A percentile compares a stretch with the other conserved stretches of the same genome.
Evolutionary conservation across 257 asterid species (phyloP).

Genomic region (Nyctanthes arbortristis): DNA sequence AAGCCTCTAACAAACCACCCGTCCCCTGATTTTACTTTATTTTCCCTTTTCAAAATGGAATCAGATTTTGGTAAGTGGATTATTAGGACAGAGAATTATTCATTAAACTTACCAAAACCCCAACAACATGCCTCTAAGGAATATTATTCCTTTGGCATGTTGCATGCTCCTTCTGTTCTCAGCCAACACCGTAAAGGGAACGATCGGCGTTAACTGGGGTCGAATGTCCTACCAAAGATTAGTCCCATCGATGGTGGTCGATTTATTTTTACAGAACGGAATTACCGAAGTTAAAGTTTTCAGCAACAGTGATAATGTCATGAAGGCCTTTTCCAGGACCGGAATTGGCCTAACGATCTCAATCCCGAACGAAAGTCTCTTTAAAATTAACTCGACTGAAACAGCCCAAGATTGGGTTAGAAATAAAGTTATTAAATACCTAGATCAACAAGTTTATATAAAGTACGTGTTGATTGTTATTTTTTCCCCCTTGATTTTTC

Average conservation of each 20-base stretch:
- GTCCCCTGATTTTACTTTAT: not conserved
- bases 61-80: too few species aligned
- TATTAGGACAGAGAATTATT: not conserved
- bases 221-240: conserved; percentile 29
- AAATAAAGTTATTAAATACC: not conserved
- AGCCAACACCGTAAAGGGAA: not conserved
- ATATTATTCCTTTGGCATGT: not conserved
- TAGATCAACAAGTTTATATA: not conserved
- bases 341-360: conserved; percentile 17
- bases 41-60: not conserved
- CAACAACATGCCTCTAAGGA: not conserved
- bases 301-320: conserved; percentile 22
- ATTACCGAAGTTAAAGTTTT: conserved; percentile 23
- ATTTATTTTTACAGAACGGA: conserved; percentile 30
- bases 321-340: conserved; percentile 22
- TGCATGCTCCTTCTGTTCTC: not conserved
- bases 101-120: not conserved
- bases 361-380: not conserved
- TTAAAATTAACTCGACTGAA: not conserved
- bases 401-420: not conserved
- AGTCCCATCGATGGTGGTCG: conserved; percentile 46
- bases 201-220: conserved; percentile 40
- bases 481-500: not conserved
- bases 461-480: not conserved
- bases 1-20: not conserved